Conservation (phyloP, 768 basidiomycete genomes). For the Auriscalpium orientale region DNA sequence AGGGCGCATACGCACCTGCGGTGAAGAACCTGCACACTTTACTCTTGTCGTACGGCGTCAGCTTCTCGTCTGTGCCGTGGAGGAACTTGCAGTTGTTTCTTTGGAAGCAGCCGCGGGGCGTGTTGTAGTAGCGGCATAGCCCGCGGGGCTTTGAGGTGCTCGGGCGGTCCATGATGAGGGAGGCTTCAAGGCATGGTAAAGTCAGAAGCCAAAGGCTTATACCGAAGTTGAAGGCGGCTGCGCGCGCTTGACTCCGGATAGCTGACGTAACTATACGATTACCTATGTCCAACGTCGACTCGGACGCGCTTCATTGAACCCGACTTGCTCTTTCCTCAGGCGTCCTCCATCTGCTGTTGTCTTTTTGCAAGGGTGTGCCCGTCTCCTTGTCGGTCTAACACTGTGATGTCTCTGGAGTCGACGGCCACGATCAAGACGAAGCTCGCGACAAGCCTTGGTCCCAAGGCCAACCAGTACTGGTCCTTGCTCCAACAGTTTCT, state of each 20-base stretch:
- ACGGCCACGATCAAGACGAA: conserved; percentile 68
- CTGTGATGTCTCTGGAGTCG: conserved; percentile 64
- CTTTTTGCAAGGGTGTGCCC: not conserved
- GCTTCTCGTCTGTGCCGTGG: conserved; percentile 43
- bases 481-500: conserved; percentile 58
- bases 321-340: not conserved
- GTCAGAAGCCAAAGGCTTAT: not conserved
- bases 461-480: conserved; percentile 56
- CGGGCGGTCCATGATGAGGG: conserved; percentile 34
- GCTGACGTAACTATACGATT: not conserved
- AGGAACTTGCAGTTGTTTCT: conserved; percentile 71
- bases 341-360: not conserved
- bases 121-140: conserved; percentile 58
- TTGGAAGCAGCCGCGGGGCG: conserved; percentile 60
- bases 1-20: conserved; percentile 33
- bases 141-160: conserved; percentile 66
- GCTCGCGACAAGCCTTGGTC: conserved; percentile 52
- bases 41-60: conserved; percentile 64
- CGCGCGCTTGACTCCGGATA: too few relatives aligned
- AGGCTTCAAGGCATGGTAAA: conserved; percentile 8
- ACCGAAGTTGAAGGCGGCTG: too few relatives aligned
- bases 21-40: conserved; percentile 65
- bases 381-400: not conserved
- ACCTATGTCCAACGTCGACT: too few relatives aligned
- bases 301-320: not conserved